Base-by-base conservation (phyloP, 1,284 basidiomycete species). In the Singerocomus rubriflavus region DNA sequence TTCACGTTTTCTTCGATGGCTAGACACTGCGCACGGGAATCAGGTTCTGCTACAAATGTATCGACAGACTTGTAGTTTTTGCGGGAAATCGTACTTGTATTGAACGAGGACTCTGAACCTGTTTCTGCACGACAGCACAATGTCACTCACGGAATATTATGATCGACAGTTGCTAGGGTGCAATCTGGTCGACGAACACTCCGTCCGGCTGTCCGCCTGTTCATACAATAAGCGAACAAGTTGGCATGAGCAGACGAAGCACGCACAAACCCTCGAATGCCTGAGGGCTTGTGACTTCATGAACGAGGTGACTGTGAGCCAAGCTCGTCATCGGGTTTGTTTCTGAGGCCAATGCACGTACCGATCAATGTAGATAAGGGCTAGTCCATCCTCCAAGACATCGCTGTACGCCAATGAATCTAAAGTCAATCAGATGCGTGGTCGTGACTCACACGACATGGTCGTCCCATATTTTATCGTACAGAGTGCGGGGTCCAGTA, bases 381-480 rank as follows among this genome's bases (percentile, higher is more conserved):
- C 87, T 50, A 92, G 80, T 47, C 92, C 94, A 64, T 92, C 85
- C 43, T 90, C 86, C 59, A 88, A 83, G 59, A 81, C 71, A 64
- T 88, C 81, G 43, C 88, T 91, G 61, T 38, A 57, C 49, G 54
- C 34, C 33, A 44, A 37, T 66, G 26, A 65, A 57, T 44, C 49
- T 29, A 42, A 49, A 21, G 43, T 53, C 37, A 21, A 29, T 29
- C 44, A 32, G 39, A 48, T 40, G 29, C 33, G 36, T 33, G 37
- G 44, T 34, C 44, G 57, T 46, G 31, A 74, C 85, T 57, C 62
- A 91, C 88, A 97, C 88, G 64, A 95, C 82, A 73, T 97, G 93
- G 70, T 96, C 92, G 60, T 96, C 92, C 84, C 91, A 97, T 60
- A 97, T 92, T 76, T 96, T 96, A 74, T 96, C 93, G 73, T 96